phyloP scores from a whole-genome alignment of 2,329 filamentous ascomycete species.

The Neopestalotiopsis clavispora region DNA sequence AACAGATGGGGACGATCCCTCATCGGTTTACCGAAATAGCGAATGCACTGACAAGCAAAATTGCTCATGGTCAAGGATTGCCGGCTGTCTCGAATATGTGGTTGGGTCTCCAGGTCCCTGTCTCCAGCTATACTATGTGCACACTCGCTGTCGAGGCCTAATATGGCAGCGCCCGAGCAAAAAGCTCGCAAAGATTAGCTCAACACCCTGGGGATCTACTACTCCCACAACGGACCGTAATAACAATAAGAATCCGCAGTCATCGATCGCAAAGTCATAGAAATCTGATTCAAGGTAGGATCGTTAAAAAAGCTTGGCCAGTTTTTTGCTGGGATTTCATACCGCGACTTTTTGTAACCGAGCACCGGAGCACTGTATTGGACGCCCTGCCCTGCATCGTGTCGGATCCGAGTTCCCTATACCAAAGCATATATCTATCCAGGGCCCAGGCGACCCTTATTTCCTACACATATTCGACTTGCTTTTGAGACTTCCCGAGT shows the following conservation, averaged over 20 bases:
- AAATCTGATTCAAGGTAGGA: neutral
- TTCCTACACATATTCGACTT: neutral
- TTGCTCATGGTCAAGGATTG: neutral
- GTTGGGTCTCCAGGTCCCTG: neutral
- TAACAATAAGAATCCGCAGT: neutral
- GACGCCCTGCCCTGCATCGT: neutral
- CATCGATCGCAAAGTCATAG: conserved; percentile 2
- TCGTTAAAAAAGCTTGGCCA: neutral
- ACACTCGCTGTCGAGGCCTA: neutral
- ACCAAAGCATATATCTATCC: neutral
- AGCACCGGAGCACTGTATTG: neutral
- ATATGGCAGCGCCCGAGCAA: neutral
- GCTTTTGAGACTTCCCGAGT: neutral
- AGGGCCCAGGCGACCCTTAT: neutral
- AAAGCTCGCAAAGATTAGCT: neutral
- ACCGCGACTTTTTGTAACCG: neutral
- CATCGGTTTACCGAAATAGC: neutral
- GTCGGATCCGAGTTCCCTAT: neutral
- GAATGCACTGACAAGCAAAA: neutral
- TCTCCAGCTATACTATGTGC: neutral
- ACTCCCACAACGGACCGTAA: neutral
- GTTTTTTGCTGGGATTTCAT: neutral
- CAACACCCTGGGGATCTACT: neutral
- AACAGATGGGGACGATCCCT: neutral
- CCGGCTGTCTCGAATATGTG: conserved; percentile 9